Base-by-base conservation (phyloP, 2,329 filamentous ascomycete genomes). In the Sporothrix curviconia region DNA sequence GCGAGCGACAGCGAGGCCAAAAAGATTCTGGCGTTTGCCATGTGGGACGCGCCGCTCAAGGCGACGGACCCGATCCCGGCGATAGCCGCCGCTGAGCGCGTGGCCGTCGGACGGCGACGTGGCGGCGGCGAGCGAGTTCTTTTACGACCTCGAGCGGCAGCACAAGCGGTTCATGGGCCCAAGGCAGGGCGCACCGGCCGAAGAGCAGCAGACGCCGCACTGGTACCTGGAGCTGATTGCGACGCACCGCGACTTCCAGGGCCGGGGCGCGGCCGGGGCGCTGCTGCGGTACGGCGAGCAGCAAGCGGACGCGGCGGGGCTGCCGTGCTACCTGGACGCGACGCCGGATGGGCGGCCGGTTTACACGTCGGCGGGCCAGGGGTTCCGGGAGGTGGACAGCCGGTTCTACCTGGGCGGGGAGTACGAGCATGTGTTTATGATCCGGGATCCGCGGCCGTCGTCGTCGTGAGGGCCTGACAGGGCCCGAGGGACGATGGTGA, bases 301-400 rank as follows among this genome's bases (percentile, higher is more conserved):
- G 25, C 69, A 67, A 59, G 77, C 77, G 1, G 78, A 81, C 62
- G 68, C 66, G 5, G 72, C 70, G 1, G 69, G 72, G 0, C 61
- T 69, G 14, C 72, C 76, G 44, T 71, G 73, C 9, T 83, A 77
- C 64, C 65, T 83, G 1, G 78, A 82, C 59, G 76, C 78, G 8
- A 80, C 78, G 46, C 72, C 71, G 0, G 71, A 71, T 15, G 79
- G 76, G 2, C 72, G 69, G 58, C 70, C 68, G 0, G 55, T 81
- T 17, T 83, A 83, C 67, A 65, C 71, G 58, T 54, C 54, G 12
- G n/a, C 44, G 4, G 75, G 71, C 60, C 70, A 75, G 62, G 79
- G 78, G 3, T 83, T 78, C 61, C 63, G 65, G 55, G 65, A 69
- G 7, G 59, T 76, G 15, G 73, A 72, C 2, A 66, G 69, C 43